Evolutionary conservation across 2,329 filamentous ascomycete genomes (phyloP).

Genomic region (Plenodomus tracheiphilus): DNA sequence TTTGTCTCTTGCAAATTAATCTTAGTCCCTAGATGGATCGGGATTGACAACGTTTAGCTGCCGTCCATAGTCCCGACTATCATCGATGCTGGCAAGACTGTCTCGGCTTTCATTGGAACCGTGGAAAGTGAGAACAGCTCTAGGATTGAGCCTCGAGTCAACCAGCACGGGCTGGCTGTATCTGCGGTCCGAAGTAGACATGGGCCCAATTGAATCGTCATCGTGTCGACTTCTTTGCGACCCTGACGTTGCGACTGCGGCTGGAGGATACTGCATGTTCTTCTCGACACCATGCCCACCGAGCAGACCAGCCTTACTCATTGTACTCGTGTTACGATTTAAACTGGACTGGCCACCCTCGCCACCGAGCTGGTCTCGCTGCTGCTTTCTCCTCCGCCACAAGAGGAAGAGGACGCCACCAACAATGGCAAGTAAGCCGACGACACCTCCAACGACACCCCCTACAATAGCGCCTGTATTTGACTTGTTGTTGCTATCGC

Average conservation of each 20-base stretch:
- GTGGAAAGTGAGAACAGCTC: constrained; percentile 51
- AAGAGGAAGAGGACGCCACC: constrained; percentile 46
- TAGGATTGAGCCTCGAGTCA: constrained; percentile 55
- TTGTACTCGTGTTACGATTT: constrained; percentile 50
- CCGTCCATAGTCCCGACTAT: constrained; percentile 53
- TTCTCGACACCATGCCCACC: constrained; percentile 26
- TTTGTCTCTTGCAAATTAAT: background rate
- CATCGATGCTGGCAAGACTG: constrained; percentile 52
- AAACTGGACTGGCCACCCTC: constrained; percentile 24
- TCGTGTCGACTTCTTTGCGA: constrained; percentile 35
- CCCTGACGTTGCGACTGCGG: constrained; percentile 31
- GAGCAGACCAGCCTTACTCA: constrained; percentile 53
- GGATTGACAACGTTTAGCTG: constrained; percentile 50
- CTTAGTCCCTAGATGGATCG: constrained; percentile 19
- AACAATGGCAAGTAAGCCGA: constrained; percentile 43
- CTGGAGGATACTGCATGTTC: constrained; percentile 22
- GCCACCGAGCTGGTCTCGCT: constrained; percentile 20
- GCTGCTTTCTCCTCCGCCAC: constrained; percentile 38
- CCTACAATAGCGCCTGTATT: constrained; percentile 53
- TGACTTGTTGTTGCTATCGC: constrained; percentile 6
- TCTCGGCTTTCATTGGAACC: constrained; percentile 48
- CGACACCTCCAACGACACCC: constrained; percentile 48
- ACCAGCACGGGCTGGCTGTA: constrained; percentile 51
- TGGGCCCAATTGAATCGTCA: constrained; percentile 40
- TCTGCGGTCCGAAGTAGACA: constrained; percentile 40